These are phyloP conservation scores for Tetrahymena malaccensis DNA, from an alignment of 73 alveolate genomes.

Conservation along the genomic window DNA sequence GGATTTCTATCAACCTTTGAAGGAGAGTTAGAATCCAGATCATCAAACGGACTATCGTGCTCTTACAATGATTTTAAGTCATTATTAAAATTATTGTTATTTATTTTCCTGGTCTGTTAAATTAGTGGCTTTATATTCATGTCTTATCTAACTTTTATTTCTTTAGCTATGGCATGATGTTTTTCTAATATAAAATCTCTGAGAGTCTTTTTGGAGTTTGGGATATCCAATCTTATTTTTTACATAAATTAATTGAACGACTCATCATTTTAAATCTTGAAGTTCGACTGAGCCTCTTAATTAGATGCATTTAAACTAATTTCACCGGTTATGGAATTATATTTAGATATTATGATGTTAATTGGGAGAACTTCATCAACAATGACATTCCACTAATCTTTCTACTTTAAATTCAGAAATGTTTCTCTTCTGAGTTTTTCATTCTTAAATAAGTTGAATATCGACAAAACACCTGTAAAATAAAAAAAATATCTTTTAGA, in stretches of 20 bases:
- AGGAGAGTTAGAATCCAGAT: not conserved
- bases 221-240: not conserved
- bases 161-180: not conserved
- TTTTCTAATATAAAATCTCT: not conserved
- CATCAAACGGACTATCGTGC: not conserved
- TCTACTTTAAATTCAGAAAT: not conserved
- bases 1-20: not conserved
- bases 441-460: not conserved
- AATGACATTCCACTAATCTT: not conserved
- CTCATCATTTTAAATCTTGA: not conserved
- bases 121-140: not conserved
- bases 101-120: not conserved
- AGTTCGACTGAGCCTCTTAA: not conserved
- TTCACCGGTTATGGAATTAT: not conserved
- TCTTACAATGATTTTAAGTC: not conserved
- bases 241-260: not conserved
- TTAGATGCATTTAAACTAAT: not conserved
- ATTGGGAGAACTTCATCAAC: not conserved
- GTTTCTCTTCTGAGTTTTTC: not conserved
- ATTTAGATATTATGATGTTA: not conserved
- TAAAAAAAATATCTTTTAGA: not conserved
- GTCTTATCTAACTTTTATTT: not conserved
- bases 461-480: not conserved
- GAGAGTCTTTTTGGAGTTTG: not conserved
- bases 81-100: not conserved